These are phyloP conservation scores for Rhododendron ferrugineum DNA, from an alignment of 148 eudicot genomes.

Conservation along the genomic window DNA sequence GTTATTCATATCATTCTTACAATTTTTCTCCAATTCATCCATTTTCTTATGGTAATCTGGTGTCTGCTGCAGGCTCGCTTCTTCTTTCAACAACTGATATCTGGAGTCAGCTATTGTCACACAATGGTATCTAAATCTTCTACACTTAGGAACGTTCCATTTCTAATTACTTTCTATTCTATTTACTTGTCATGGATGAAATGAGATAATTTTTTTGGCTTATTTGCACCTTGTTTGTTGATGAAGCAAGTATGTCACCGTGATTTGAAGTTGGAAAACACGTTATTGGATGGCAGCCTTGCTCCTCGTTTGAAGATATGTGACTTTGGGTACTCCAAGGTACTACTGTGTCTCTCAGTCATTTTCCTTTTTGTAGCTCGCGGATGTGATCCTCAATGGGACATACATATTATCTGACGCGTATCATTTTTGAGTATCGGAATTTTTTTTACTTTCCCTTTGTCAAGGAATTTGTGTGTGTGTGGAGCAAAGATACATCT, in stretches of 20 bases:
- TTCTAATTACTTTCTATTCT: background rate
- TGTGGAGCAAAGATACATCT: background rate
- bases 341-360: slow-evolving; percentile 5
- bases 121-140: slow-evolving; percentile 45
- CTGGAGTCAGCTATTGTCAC: slow-evolving; percentile 86
- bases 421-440: background rate
- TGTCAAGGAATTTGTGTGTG: background rate
- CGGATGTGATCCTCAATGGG: background rate
- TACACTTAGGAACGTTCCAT: background rate
- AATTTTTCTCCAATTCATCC: background rate
- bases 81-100: slow-evolving; percentile 84
- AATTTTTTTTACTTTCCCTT: background rate
- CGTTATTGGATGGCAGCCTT: slow-evolving; percentile 53
- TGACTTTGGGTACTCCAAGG: slow-evolving; percentile 75
- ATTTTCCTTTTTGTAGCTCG: background rate
- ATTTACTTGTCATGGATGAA: background rate
- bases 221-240: slow-evolving; percentile 4
- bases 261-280: slow-evolving; percentile 58
- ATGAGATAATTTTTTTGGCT: slow-evolving; percentile 2
- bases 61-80: slow-evolving; percentile 58
- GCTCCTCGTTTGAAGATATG: slow-evolving; percentile 58
- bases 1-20: background rate
- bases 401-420: background rate
- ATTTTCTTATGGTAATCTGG: slow-evolving; percentile 4
- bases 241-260: slow-evolving; percentile 67